Evolutionary conservation across 225 moss, liverwort and hornwort genomes (phyloP), one percentile per base, ranked within the genome.

Genomic region (Physcomitrium patens): DNA sequence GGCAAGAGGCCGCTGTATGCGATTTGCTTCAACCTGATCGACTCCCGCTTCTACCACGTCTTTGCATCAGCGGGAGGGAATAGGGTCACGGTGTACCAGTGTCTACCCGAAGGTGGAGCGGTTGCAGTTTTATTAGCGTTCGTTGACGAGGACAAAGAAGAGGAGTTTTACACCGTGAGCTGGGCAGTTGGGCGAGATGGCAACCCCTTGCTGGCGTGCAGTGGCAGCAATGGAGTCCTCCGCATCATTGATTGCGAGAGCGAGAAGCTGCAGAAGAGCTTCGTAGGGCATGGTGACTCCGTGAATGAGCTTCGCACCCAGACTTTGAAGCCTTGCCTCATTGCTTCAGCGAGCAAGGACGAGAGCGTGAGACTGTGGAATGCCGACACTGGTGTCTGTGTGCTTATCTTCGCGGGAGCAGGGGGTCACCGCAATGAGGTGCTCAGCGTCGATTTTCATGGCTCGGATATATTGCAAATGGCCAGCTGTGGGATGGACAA

Each of bases 401-500:
- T 99, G 75, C 89, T 99, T 8, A 90, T 99, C 80, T 90, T 99
- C 74, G 97, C 97, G 73, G 94, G 97, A 65, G 97, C 97, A 17
- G 94, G 97, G 58, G 97, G 97, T 31, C 97, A 99, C 75, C 92
- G 97, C 22, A 99, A 94, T 37, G 97, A 99, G 80, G 97, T 94
- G 1, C 90, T 99, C 13, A 99, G 97, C 48, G 94, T 99, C 48
- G 97, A 99, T 74, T 99, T 99, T 23, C 97, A 94, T 71, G 89
- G 90, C 69, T 73, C 94, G 17, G 97, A 99, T 60, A 71, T 94
- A 26, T 63, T 91, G 64, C 89, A 91, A 74, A 81, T 99, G 83
- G 97, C 97, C 2, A 99, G 92, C 76, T 94, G 97, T 73, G 97
- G 97, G 60, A 99, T 99, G 97, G 97, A 99, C 74, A 99, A 99